Evolutionary conservation across 371 early-diverging fungal genomes (phyloP), one percentile per base, ranked within the genome.

Genomic region (Mucor sp.): DNA sequence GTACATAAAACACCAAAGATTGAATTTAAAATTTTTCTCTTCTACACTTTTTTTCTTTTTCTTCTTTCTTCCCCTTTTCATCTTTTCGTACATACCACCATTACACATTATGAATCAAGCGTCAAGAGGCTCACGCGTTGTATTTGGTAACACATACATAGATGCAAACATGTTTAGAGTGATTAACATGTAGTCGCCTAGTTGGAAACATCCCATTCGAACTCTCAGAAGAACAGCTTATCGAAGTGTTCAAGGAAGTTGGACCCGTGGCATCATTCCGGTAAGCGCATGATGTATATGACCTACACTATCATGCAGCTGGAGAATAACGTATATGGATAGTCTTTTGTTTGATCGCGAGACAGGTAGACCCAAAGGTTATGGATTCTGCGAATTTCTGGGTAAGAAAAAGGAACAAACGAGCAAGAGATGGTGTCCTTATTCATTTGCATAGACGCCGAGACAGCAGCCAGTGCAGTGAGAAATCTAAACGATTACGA

Each of bases 181-280:
- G 23, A 32, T 23, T 33, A 17, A 47, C 25, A 14, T 21, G 17
- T 9, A 55, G 27, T 32, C 6, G 41, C 41, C 60, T 62, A 86
- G 92, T 94, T 53, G 93, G 94, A 32, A 94, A 94, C 68, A 91
- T 93, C 66, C 93, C 94, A 0, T 93, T 92, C 71, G 97, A 96
- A 63, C 76, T 90, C 55, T 90, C 96, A n/a, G 97, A 97, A 74
- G 92, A 93, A 62, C 93, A 94, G 68, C 74, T 96, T 59, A 87
- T 89, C 17, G 95, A 94, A 44, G 90, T 97, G 47, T 96, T 97
- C 71, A 89, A 90, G 60, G 93, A 93, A 74, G 95, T 92, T 28
- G 96, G 97, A 1, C 93, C 93, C 8, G 95, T 97, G 23, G 86
- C 78, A 21, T 84, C 85, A 19, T 91, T 93, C 74, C 79, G 90